Evolutionary conservation across 1,284 basidiomycete genomes (phyloP).

Genomic region (Ganoderma resinaceum): DNA sequence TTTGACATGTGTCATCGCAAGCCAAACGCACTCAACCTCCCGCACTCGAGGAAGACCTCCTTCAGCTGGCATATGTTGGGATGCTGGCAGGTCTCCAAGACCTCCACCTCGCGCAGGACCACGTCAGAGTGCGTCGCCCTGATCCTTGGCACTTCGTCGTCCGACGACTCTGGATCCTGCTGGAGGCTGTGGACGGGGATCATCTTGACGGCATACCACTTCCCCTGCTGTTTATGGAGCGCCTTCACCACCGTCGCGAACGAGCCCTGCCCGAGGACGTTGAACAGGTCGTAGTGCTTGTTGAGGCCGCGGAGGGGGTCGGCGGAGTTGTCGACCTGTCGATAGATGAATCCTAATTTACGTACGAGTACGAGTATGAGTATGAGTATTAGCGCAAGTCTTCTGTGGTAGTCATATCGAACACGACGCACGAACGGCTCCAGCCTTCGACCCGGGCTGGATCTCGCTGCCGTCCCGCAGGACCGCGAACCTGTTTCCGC

Average conservation of each 20-base stretch:
- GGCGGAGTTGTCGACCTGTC: constrained; percentile 56
- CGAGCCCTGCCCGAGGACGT: constrained; percentile 79
- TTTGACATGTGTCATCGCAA: neutral
- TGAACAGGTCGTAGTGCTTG: constrained; percentile 66
- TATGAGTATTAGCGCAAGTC: constrained; percentile 23
- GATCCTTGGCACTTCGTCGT: constrained; percentile 8
- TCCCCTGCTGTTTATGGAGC: constrained; percentile 63
- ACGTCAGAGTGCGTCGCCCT: constrained; percentile 46
- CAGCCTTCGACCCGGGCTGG: constrained; percentile 69
- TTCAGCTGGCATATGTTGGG: constrained; percentile 84
- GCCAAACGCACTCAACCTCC: constrained; percentile 65
- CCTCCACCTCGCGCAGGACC: constrained; percentile 72
- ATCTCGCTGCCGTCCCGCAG: constrained; percentile 85
- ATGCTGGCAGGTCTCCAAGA: constrained; percentile 79
- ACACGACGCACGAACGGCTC: constrained; percentile 52
- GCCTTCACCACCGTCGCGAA: constrained; percentile 84
- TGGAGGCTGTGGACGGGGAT: constrained; percentile 58
- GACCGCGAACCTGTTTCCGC: constrained; percentile 54
- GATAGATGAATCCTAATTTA: constrained; percentile 62
- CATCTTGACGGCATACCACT: constrained; percentile 80
- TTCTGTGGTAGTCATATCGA: constrained; percentile 64
- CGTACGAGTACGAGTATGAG: too few species aligned
- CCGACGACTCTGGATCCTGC: constrained; percentile 8
- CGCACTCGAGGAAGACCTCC: constrained; percentile 76
- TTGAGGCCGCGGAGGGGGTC: constrained; percentile 61